A percentile compares a stretch with the other conserved stretches of the same genome.
Evolutionary conservation across 805 yeast genomes (phyloP).

Genomic region (Metschnikowia hibisci): DNA sequence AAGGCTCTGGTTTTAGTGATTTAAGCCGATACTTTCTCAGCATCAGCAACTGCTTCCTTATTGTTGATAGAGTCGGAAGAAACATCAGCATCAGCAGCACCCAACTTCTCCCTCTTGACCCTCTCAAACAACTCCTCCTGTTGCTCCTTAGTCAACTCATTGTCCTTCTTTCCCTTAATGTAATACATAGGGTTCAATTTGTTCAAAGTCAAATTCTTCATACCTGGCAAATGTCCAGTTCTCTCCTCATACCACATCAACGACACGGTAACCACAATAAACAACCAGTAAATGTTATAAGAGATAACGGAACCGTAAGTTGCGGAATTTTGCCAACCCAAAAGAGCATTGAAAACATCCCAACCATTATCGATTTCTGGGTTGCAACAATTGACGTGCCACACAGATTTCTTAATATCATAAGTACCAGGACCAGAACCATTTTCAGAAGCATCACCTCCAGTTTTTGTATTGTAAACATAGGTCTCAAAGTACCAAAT

Average conservation of each 20-base stretch:
- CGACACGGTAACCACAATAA: conserved; percentile 48
- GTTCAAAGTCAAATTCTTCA: conserved; percentile 40
- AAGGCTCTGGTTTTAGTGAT: background rate
- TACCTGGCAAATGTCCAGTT: conserved; percentile 72
- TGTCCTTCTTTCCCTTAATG: conserved; percentile 63
- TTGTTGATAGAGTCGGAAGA: conserved; percentile 11
- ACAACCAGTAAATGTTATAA: conserved; percentile 85
- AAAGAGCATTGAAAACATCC: conserved; percentile 91
- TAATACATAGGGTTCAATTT: conserved; percentile 71
- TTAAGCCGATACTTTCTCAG: conserved; percentile 6
- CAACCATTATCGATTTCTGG: conserved; percentile 91
- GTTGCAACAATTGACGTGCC: conserved; percentile 97
- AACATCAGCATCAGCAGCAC: background rate
- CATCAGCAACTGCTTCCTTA: conserved; percentile 1
- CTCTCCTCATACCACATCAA: conserved; percentile 81
- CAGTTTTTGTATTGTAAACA: conserved; percentile 58
- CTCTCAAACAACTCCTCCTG: conserved; percentile 48
- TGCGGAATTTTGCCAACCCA: conserved; percentile 97
- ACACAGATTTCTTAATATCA: conserved; percentile 70
- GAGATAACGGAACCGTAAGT: conserved; percentile 86
- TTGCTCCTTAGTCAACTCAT: conserved; percentile 50
- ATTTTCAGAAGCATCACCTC: conserved; percentile 91
- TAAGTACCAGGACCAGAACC: conserved; percentile 96
- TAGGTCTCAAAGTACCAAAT: conserved; percentile 83
- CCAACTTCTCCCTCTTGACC: conserved; percentile 22